Percentiles rank a stretch among this genome's conserved stretches.
Conservation (phyloP, 192 early-diverging fungal species). For the Coemansia sp. region DNA sequence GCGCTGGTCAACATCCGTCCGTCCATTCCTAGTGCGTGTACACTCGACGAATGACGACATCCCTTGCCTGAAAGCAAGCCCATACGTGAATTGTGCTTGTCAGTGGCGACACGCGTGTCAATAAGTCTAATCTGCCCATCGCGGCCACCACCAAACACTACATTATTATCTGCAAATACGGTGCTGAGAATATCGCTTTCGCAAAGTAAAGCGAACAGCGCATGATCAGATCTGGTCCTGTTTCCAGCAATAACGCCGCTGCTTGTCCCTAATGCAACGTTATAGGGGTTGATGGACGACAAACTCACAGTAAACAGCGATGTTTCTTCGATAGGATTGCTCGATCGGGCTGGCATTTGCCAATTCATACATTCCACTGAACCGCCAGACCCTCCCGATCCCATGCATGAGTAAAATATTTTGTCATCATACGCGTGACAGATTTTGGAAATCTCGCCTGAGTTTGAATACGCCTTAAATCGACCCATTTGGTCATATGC, state of each 20-base stretch:
- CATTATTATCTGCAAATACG: conserved; percentile 13
- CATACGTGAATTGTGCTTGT: conserved; percentile 8
- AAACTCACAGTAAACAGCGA: neutral
- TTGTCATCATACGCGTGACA: neutral
- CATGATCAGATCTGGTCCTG: neutral
- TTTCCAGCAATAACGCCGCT: neutral
- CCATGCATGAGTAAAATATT: conserved; percentile 17
- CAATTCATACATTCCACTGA: too few relatives aligned
- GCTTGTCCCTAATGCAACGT: neutral
- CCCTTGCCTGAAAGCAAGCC: conserved; percentile 21
- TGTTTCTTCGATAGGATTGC: neutral
- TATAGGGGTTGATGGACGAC: neutral
- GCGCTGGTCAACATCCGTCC: conserved; percentile 27
- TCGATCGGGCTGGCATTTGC: too few relatives aligned
- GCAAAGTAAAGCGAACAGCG: neutral
- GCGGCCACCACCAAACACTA: conserved; percentile 39
- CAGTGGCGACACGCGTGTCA: conserved; percentile 18
- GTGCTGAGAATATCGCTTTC: conserved; percentile 39
- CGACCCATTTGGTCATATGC: neutral
- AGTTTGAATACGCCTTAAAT: neutral
- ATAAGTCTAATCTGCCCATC: conserved; percentile 43
- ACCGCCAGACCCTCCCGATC: neutral
- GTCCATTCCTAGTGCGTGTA: conserved; percentile 33
- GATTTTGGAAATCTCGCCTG: conserved; percentile 24
- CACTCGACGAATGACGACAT: conserved; percentile 18